Percentiles rank a stretch among this genome's conserved stretches.
Evolutionary conservation across 2,329 filamentous ascomycete species (phyloP).

Genomic region (Thielaviopsis punctulata): DNA sequence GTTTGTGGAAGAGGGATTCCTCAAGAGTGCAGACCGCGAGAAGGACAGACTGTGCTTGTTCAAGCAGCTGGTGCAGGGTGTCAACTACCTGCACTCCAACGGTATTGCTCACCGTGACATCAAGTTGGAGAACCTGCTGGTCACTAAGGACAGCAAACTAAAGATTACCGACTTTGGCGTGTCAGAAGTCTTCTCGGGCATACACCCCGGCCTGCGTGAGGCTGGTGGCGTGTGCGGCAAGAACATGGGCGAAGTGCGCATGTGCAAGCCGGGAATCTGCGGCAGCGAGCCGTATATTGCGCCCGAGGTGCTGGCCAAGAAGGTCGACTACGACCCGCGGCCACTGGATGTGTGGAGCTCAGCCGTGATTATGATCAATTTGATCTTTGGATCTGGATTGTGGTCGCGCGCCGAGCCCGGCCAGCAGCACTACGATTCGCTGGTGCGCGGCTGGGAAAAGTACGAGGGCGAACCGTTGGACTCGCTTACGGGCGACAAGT

Average conservation of each 20-base stretch:
- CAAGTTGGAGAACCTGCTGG: constrained; percentile 73
- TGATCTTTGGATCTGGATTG: constrained; percentile 53
- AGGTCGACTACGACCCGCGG: constrained; percentile 51
- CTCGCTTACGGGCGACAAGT: constrained; percentile 22
- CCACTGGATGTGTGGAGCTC: constrained; percentile 75
- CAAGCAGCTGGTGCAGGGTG: constrained; percentile 72
- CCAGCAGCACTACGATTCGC: constrained; percentile 43
- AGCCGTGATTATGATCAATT: constrained; percentile 65
- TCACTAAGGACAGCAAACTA: constrained; percentile 62
- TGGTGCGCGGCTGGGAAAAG: constrained; percentile 50
- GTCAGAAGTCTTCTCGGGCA: constrained; percentile 68
- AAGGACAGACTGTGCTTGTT: constrained; percentile 67
- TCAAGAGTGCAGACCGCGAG: constrained; percentile 44
- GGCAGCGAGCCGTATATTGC: constrained; percentile 77
- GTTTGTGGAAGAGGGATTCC: constrained; percentile 54
- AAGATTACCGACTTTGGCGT: constrained; percentile 90
- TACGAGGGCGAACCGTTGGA: constrained; percentile 36
- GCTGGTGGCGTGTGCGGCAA: constrained; percentile 57
- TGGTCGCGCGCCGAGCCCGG: constrained; percentile 52
- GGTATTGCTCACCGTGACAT: constrained; percentile 84
- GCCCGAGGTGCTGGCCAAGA: constrained; percentile 62
- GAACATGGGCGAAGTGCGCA: constrained; percentile 52
- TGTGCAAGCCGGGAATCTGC: constrained; percentile 65
- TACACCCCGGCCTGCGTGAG: constrained; percentile 60
- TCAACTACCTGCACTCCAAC: constrained; percentile 65